Conservation (phyloP, 192 early-diverging fungal genomes). For the Diversispora eburnea region DNA sequence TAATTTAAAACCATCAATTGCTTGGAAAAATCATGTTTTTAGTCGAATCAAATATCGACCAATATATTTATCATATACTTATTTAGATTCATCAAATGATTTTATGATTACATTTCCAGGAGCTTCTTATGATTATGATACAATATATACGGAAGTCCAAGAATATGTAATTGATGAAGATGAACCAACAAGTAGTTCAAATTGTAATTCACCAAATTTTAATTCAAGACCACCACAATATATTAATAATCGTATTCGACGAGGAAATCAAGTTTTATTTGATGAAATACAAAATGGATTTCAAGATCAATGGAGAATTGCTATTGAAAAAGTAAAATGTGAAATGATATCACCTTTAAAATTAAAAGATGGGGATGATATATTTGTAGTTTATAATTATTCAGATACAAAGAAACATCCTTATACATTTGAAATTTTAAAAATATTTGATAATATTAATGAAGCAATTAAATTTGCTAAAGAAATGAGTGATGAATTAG, state of each 20-base stretch:
- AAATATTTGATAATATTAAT: conserved; percentile 17
- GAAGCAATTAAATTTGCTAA: conserved; percentile 12
- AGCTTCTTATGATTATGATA: conserved; percentile 11
- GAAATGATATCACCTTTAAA: not conserved
- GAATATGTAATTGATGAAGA: not conserved
- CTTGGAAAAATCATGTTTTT: conserved; percentile 26
- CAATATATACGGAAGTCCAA: not conserved
- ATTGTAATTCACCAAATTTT: too few species aligned
- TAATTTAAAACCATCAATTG: not conserved
- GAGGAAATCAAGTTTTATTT: conserved; percentile 12
- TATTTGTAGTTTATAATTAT: conserved; percentile 23
- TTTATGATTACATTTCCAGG: conserved; percentile 18
- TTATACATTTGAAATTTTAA: conserved; percentile 11
- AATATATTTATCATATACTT: conserved; percentile 11
- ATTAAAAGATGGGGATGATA: conserved; percentile 4
- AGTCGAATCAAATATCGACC: conserved; percentile 11
- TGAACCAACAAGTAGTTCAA: not conserved
- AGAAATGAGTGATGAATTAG: not conserved
- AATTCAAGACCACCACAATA: not conserved
- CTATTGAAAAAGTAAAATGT: conserved; percentile 9
- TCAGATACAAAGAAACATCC: not conserved
- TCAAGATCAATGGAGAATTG: conserved; percentile 12
- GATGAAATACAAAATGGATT: conserved; percentile 26
- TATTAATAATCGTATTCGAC: conserved; percentile 1
- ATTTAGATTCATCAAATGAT: conserved; percentile 16